A percentile compares a stretch with the other conserved stretches of the same genome.
These are phyloP conservation scores for Sordariomycetes sp. DNA, from an alignment of 2,329 filamentous ascomycete species.

Conservation along the genomic window DNA sequence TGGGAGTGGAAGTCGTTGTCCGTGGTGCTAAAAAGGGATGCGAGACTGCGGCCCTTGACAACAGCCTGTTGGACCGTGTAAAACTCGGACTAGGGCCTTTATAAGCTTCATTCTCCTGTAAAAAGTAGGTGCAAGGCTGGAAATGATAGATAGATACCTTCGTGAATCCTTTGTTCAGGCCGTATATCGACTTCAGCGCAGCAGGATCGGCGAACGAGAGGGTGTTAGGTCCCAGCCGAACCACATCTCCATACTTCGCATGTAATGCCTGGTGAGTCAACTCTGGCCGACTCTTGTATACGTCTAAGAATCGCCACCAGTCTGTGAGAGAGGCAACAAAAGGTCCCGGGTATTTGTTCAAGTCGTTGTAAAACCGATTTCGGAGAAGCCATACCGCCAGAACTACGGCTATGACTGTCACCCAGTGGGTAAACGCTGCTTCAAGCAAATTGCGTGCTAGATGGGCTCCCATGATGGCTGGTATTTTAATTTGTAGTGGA, in stretches of 20 bases:
- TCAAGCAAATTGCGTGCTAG: too few relatives aligned
- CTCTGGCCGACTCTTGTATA: too few relatives aligned
- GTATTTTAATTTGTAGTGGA: too few relatives aligned
- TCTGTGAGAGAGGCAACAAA: too few relatives aligned
- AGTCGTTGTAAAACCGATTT: too few relatives aligned
- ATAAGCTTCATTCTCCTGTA: too few relatives aligned
- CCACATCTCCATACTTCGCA: conserved; percentile 61
- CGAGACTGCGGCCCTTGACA: conserved; percentile 56
- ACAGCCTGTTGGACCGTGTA: conserved; percentile 72
- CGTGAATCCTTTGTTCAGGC: conserved; percentile 69
- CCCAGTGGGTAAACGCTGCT: too few relatives aligned
- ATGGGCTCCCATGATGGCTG: too few relatives aligned
- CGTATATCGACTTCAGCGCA: conserved; percentile 69
- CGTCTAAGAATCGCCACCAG: too few relatives aligned
- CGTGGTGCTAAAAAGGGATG: conserved; percentile 68
- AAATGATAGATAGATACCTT: conserved; percentile 45
- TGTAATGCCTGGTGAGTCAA: conserved; percentile 28
- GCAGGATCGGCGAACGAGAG: conserved; percentile 67
- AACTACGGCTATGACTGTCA: too few relatives aligned
- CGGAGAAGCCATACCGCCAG: too few relatives aligned
- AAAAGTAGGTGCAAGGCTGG: not conserved
- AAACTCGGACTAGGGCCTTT: conserved; percentile 55
- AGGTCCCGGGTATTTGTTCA: too few relatives aligned
- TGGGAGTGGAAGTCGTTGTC: conserved; percentile 55
- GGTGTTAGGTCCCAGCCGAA: conserved; percentile 65